Percentiles rank a stretch among this genome's conserved stretches.
These are phyloP conservation scores for Termitomyces sp. DNA, from an alignment of 768 basidiomycete genomes.

Conservation along the genomic window DNA sequence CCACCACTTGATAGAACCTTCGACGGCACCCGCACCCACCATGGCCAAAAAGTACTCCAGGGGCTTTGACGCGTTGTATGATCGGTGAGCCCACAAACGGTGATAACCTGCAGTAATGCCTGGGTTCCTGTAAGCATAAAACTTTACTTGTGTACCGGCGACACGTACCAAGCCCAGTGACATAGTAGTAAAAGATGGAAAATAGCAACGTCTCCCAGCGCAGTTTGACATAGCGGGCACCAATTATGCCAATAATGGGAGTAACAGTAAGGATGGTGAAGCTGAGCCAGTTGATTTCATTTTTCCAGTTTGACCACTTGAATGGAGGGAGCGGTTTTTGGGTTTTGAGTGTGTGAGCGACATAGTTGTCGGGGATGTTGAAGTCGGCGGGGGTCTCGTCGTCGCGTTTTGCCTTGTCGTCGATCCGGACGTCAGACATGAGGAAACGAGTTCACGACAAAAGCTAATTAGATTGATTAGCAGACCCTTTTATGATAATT, in stretches of 20 bases:
- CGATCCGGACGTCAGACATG: constrained; percentile 26
- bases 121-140: constrained; percentile 15
- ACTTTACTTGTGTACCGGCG: not conserved
- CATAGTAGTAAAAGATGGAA: constrained; percentile 34
- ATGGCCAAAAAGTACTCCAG: constrained; percentile 84
- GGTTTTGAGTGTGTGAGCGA: constrained; percentile 67
- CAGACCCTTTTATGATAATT: constrained; percentile 15
- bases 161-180: constrained; percentile 66
- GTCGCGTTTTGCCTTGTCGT: constrained; percentile 9
- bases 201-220: constrained; percentile 70
- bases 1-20: constrained; percentile 99
- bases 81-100: constrained; percentile 93
- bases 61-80: constrained; percentile 87
- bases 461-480: constrained; percentile 8
- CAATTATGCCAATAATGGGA: constrained; percentile 72
- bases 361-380: constrained; percentile 80
- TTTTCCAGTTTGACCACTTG: constrained; percentile 50
- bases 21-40: constrained; percentile 87
- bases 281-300: constrained; percentile 76
- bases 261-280: constrained; percentile 68
- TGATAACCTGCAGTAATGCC: constrained; percentile 95
- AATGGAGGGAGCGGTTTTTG: constrained; percentile 68
- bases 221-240: constrained; percentile 61
- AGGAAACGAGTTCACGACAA: constrained; percentile 2
- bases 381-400: constrained; percentile 41